Conservation (phyloP, 768 basidiomycete genomes). For the Kwoniella sp. region DNA sequence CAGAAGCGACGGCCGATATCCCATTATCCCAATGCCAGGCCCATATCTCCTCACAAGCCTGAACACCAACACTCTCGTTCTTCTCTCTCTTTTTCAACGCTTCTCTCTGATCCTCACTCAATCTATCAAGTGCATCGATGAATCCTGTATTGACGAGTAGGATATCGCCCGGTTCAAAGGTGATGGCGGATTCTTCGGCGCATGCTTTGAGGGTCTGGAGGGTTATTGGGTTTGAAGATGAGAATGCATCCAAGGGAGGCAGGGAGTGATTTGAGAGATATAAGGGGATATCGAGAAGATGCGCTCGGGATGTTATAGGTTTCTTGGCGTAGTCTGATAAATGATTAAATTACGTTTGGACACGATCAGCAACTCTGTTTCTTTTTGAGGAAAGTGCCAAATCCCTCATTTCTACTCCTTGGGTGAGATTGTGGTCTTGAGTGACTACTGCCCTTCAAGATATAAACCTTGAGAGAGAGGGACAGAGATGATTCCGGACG, state of each 20-base stretch:
- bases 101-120: neutral
- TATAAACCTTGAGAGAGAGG: too few relatives aligned
- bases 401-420: too few relatives aligned
- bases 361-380: too few relatives aligned
- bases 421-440: too few relatives aligned
- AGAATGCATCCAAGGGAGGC: slow-evolving; percentile 22
- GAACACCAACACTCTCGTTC: slow-evolving; percentile 22
- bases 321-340: slow-evolving; percentile 11
- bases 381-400: too few relatives aligned
- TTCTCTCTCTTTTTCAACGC: slow-evolving; percentile 4
- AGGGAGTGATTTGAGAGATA: slow-evolving; percentile 27
- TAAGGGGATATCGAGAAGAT: slow-evolving; percentile 33
- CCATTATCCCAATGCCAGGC: slow-evolving; percentile 41
- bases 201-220: slow-evolving; percentile 16
- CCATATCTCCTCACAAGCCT: slow-evolving; percentile 22
- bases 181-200: slow-evolving; percentile 16
- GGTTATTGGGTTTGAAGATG: slow-evolving; percentile 19
- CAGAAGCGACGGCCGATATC: slow-evolving; percentile 32
- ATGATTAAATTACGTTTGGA: too few relatives aligned
- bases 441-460: too few relatives aligned
- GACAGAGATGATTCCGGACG: too few relatives aligned
- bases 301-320: slow-evolving; percentile 28
- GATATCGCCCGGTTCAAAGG: slow-evolving; percentile 28
- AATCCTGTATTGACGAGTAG: slow-evolving; percentile 34
- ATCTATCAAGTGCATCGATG: slow-evolving; percentile 25